A percentile compares a stretch with the other conserved stretches of the same genome.
phyloP scores from a whole-genome alignment of 371 early-diverging fungal genomes.

The Mucor racemosus region DNA sequence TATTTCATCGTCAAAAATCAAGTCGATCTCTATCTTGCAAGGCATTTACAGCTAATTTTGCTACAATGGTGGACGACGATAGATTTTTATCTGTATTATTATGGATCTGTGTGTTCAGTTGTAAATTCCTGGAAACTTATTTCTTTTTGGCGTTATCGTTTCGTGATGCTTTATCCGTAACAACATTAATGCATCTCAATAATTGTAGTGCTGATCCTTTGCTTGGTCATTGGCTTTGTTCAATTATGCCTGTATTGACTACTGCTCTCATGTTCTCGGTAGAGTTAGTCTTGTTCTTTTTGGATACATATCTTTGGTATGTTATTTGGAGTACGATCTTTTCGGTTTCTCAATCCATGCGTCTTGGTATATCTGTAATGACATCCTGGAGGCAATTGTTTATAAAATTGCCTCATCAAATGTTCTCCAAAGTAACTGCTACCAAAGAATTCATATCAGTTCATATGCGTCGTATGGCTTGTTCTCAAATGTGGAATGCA shows the following conservation, averaged over 20 bases:
- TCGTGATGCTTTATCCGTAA: constrained; percentile 75
- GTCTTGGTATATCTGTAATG: constrained; percentile 83
- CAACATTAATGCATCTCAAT: constrained; percentile 54
- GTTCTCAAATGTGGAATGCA: constrained; percentile 91
- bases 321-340: constrained; percentile 85
- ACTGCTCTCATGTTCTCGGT: constrained; percentile 77
- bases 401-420: constrained; percentile 76
- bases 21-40: constrained; percentile 63
- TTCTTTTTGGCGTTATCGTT: constrained; percentile 83
- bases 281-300: constrained; percentile 79
- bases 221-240: constrained; percentile 58
- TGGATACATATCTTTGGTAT: constrained; percentile 93
- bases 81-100: constrained; percentile 73
- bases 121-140: constrained; percentile 85
- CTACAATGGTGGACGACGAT: constrained; percentile 66
- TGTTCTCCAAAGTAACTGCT: constrained; percentile 77
- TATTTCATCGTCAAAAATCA: constrained; percentile 56
- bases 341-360: constrained; percentile 79
- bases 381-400: constrained; percentile 87
- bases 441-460: constrained; percentile 69
- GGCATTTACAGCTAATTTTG: constrained; percentile 82
- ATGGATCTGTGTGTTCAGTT: constrained; percentile 77
- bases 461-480: constrained; percentile 74
- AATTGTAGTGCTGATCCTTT: constrained; percentile 60
- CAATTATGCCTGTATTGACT: constrained; percentile 67